Evolutionary conservation across 1,139 yeast genomes (phyloP), one percentile per base, ranked within the genome.

Genomic region (Saccharomyces hybrid): DNA sequence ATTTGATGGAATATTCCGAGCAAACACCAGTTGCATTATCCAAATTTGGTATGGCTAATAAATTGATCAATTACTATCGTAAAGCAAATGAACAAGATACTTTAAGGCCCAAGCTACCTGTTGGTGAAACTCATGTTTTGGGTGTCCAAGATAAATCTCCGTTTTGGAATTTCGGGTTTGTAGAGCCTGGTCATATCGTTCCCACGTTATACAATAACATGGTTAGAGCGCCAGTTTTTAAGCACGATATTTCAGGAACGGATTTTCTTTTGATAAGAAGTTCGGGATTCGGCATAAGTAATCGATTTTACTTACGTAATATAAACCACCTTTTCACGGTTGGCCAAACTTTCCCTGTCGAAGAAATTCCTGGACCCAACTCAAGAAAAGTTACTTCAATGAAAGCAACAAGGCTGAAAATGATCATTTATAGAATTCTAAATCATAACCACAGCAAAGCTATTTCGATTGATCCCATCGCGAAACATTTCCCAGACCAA

Each of bases 141-240:
- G 97, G 97, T 16, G 89, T 88, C 1, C 96, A 90, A 66, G 99
- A 95, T 71, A 79, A 96, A 62, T 88, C 96, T 9, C 98, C 99
- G 11, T 95, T 93, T 67, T 95, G 99, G 99, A 93, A 91, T 68
- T 95, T 90, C 74, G 99, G 99, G 1, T 88, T 87, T 71, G 98
- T 95, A 13, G 96, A 90, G 51, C 88, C 91, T 2, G 99, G 99
- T 3, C 89, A 86, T 62, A 82, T 89, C 56, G 97, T 91, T 1
- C 98, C 98, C 0, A 88, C 99, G 0, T 73, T 93, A 53, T 95
- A 95, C 72, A 95, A 93, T 68, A 87, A 90, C 62, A 84, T 95
- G 86, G 73, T 86, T 5, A 76, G 99, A 58, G 98, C 99, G 0
- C 99, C 99, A 0, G 80, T 93, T 3, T 93, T 89, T 73, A 84